These are phyloP conservation scores for Neostapfia colusana DNA, from an alignment of 176 grass and related monocot species.

Conservation along the genomic window DNA sequence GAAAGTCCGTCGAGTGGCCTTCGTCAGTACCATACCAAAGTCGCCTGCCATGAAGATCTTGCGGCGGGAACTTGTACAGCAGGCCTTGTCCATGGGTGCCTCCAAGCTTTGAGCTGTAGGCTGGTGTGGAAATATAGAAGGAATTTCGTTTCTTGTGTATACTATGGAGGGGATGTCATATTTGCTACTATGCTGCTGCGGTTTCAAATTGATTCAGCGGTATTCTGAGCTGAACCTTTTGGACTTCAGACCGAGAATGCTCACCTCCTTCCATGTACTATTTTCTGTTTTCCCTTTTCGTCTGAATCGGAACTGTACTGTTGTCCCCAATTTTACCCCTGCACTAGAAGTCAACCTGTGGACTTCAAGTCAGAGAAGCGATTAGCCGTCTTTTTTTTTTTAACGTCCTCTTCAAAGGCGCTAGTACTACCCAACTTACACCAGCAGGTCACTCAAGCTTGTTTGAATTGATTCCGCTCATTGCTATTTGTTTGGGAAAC, in stretches of 20 bases:
- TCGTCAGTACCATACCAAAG: slow-evolving; percentile 55
- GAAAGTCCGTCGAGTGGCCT: slow-evolving; percentile 70
- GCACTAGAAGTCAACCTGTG: not conserved
- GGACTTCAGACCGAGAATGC: not conserved
- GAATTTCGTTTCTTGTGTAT: not conserved
- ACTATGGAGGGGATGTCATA: not conserved
- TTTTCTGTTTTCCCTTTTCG: not conserved
- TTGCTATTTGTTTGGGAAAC: not conserved
- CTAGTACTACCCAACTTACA: not conserved
- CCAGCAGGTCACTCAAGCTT: not conserved
- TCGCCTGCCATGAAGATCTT: slow-evolving; percentile 68
- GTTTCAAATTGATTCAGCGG: not conserved
- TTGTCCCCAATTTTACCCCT: not conserved
- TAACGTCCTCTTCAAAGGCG: no score
- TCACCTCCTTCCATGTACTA: slow-evolving; percentile 14
- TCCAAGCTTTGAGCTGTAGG: slow-evolving; percentile 59
- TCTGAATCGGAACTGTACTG: not conserved
- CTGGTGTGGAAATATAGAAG: not conserved
- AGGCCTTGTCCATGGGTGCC: slow-evolving; percentile 43
- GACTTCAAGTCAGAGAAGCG: not conserved
- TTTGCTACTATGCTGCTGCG: not conserved
- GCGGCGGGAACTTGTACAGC: slow-evolving; percentile 53
- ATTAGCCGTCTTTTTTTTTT: no score
- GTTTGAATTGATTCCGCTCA: not conserved
- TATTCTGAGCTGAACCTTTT: not conserved